A percentile compares a stretch with the other conserved stretches of the same genome.
These are phyloP conservation scores for Pseudocercospora musae DNA, from an alignment of 2,329 filamentous ascomycete species.

Conservation along the genomic window DNA sequence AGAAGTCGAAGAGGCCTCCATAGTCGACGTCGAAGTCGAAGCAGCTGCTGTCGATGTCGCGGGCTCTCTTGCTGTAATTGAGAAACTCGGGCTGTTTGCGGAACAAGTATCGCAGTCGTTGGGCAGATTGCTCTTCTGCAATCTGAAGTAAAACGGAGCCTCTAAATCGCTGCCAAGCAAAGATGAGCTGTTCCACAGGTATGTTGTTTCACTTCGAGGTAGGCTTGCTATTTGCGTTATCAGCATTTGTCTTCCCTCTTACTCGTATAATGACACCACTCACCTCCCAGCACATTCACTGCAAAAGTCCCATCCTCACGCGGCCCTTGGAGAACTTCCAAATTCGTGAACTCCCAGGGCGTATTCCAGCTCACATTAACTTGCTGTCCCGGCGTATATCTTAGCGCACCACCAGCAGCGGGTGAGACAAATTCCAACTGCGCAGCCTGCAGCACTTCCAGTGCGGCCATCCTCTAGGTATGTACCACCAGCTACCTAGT, in stretches of 20 bases:
- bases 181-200: slow-evolving; percentile 7
- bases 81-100: slow-evolving; percentile 7
- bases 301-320: slow-evolving; percentile 15
- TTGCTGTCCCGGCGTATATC: slow-evolving; percentile 6
- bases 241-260: background rate
- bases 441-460: slow-evolving; percentile 13
- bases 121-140: slow-evolving; percentile 12
- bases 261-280: background rate
- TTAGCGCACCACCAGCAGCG: background rate
- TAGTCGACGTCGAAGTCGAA: slow-evolving; percentile 4
- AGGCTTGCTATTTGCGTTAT: slow-evolving; percentile 4
- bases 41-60: background rate
- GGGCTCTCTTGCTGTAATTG: background rate
- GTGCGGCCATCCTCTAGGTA: slow-evolving; percentile 9
- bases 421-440: slow-evolving; percentile 12
- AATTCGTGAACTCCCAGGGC: slow-evolving; percentile 15
- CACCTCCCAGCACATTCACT: slow-evolving; percentile 15
- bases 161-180: background rate
- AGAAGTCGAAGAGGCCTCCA: background rate
- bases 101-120: slow-evolving; percentile 11
- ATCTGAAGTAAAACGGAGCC: slow-evolving; percentile 9
- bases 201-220: slow-evolving; percentile 8
- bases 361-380: slow-evolving; percentile 19
- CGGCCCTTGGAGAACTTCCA: slow-evolving; percentile 17
- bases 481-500: background rate